Base-by-base conservation (phyloP, 1,284 basidiomycete genomes). In the Microbotryum saponariae region DNA sequence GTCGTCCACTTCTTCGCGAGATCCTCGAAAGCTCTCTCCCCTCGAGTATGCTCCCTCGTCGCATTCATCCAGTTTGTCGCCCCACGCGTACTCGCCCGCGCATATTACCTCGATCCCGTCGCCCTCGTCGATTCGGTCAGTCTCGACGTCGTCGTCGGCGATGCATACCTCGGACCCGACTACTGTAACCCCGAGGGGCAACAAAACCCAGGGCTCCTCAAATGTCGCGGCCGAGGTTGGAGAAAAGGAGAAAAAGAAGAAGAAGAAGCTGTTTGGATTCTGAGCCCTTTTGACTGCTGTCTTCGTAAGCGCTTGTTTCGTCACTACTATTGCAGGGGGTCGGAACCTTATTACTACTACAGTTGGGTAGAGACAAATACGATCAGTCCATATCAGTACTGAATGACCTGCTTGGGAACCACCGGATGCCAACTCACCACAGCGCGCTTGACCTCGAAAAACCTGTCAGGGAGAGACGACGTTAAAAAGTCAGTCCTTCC, bases 401-500 rank as follows among this genome's bases (percentile, higher is more conserved):
- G 37, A 12, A 42, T 42, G 1, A 42, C 37, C 37, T 42, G 12
- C 16, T 42, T 42, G 16, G 14, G 37, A 42, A 10, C 37, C 37
- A 42, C 12, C 14, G 14, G 16, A 18, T 42, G 5, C 16, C 37
- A 42, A 42, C 37, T 42, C 37, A 42, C 37, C 37, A 65, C 64
- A 10, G 58, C 60, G 14, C 65, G 67, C 60, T 69, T 69, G 37
- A 67, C 65, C 55, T 69, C 67, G 59, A 69, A 69, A 65, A 69
- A 69, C 44, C 59, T 60, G 46, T 10, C 5, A n/a, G 29, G 21
- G 12, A 25, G 51, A 9, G 10, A 18, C 18, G 18, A 7, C 29
- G 20, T 16, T 7, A 5, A 8, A 8, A 33, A 23, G 27, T 51
- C 23, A 20, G 12, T 33, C 14, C 16, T 20, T 55, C 37, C 25